These are phyloP conservation scores for Wickerhamiella occidentalis DNA, from an alignment of 805 yeast genomes.

Conservation along the genomic window DNA sequence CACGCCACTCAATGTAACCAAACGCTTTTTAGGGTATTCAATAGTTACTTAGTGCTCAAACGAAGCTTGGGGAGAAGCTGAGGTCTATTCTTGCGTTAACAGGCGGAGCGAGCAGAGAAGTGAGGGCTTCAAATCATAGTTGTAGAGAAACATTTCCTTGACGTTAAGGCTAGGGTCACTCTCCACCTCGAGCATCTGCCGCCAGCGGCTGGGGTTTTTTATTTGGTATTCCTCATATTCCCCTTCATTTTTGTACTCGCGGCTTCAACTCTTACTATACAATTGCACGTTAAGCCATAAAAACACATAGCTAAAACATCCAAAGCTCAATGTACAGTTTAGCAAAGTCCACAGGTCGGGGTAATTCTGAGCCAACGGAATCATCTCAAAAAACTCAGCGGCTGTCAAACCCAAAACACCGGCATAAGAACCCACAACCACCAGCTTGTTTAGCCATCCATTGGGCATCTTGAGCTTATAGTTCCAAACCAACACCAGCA, in stretches of 20 bases:
- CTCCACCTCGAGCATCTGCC: conserved; percentile 22
- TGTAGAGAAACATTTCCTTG: conserved; percentile 54
- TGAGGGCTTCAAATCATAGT: conserved; percentile 56
- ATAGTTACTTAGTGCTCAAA: too few species aligned
- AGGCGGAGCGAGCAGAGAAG: too few species aligned
- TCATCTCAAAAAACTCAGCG: conserved; percentile 44
- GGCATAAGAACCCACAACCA: conserved; percentile 42
- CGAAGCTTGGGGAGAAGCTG: too few species aligned
- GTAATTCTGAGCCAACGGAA: conserved; percentile 33
- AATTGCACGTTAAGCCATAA: conserved; percentile 44
- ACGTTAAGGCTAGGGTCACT: conserved; percentile 36
- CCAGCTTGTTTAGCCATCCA: conserved; percentile 37
- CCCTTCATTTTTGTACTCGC: not conserved
- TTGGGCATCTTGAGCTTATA: conserved; percentile 41
- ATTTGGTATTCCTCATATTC: conserved; percentile 3
- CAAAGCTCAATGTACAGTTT: conserved; percentile 63
- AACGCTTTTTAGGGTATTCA: too few species aligned
- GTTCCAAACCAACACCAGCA: conserved; percentile 50
- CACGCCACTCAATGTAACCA: too few species aligned
- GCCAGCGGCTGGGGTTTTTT: not conserved
- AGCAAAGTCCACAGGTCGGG: conserved; percentile 83
- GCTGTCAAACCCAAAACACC: conserved; percentile 41
- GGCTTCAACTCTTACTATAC: not conserved
- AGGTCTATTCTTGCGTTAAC: too few species aligned
- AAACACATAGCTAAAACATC: conserved; percentile 63